These are phyloP conservation scores for Leishmania aethiopica DNA, from an alignment of 208 protist genomes.

Conservation along the genomic window DNA sequence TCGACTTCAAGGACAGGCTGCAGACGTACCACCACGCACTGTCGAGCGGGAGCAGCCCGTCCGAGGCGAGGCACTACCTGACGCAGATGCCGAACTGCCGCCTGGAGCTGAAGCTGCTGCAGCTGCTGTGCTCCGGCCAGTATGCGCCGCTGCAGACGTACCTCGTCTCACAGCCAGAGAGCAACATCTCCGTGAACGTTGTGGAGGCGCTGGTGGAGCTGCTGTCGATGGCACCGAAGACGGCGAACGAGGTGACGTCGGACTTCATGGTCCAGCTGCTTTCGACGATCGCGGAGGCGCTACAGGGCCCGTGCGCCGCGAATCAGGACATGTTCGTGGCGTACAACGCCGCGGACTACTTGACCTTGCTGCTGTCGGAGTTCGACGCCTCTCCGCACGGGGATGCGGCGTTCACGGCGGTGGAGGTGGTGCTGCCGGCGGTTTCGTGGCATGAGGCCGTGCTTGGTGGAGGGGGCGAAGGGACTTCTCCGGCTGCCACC, in stretches of 20 bases:
- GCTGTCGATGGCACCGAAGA: conserved; percentile 39
- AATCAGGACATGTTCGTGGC: conserved; percentile 64
- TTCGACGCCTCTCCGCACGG: conserved; percentile 18
- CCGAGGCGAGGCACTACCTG: conserved; percentile 34
- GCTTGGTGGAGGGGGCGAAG: conserved; percentile 4
- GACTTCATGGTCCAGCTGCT: conserved; percentile 52
- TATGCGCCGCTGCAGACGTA: conserved; percentile 61
- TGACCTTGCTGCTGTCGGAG: conserved; percentile 43
- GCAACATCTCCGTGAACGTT: conserved; percentile 60
- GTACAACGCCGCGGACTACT: conserved; percentile 48
- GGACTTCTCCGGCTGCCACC: background rate
- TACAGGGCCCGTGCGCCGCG: conserved; percentile 56
- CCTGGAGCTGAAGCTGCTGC: conserved; percentile 55
- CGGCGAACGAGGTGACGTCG: conserved; percentile 41
- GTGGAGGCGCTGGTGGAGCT: conserved; percentile 61
- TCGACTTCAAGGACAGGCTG: conserved; percentile 37
- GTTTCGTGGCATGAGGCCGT: conserved; percentile 19
- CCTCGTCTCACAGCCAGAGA: conserved; percentile 60
- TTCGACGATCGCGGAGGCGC: conserved; percentile 44
- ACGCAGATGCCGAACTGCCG: conserved; percentile 27
- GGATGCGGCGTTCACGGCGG: conserved; percentile 12
- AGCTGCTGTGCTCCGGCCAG: conserved; percentile 73
- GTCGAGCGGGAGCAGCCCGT: conserved; percentile 22
- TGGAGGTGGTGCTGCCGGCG: conserved; percentile 25
- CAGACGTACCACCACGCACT: conserved; percentile 32